Evolutionary conservation across 192 early-diverging fungal genomes (phyloP), one percentile per base, ranked within the genome.

Genomic region (Ambispora gerdemannii): DNA sequence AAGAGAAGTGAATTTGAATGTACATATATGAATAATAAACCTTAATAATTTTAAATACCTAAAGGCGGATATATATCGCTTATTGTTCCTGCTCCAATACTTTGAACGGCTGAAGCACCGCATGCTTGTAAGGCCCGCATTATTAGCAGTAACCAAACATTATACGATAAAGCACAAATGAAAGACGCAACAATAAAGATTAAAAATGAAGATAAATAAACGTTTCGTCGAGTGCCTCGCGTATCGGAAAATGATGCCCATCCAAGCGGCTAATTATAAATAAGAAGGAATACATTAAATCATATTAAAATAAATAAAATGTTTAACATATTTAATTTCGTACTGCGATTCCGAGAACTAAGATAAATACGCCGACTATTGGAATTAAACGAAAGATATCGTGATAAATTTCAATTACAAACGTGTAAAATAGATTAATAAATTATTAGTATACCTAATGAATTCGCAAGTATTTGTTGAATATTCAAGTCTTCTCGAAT

Each of bases 201-300:
- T 50, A 59, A 3, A 49, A 75, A 73, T 0, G 79, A 77, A 32
- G 28, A 25, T 20, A 80, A 55, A 66, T 80, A 80, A 60, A 77
- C 71, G 30, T 76, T 76, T 20, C 74, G 51, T 50, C 79, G 66
- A 38, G 52, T 35, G 15, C 71, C 74, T 20, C 38, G 50, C 67
- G 69, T 74, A n/a, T 80, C 79, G 1, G 75, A 77, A 43, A 75
- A 76, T 0, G 79, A 64, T 3, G 76, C 79, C 75, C 75, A 80
- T 20, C 74, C 71, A 27, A 80, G 71, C 13, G 76, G 75, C 75
- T 74, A 75, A 67, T 17, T 38, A 34, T 68, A 62, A 53, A n/a
- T 67, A 53, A 17, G 66, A 66, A 43, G 58, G 31, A 27, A 51
- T 4, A 19, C 3, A 31, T 52, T 30, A 19, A n/a, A n/a, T n/a